These are phyloP conservation scores for Fusarium sp. DNA, from an alignment of 2,329 filamentous ascomycete genomes.

Conservation along the genomic window DNA sequence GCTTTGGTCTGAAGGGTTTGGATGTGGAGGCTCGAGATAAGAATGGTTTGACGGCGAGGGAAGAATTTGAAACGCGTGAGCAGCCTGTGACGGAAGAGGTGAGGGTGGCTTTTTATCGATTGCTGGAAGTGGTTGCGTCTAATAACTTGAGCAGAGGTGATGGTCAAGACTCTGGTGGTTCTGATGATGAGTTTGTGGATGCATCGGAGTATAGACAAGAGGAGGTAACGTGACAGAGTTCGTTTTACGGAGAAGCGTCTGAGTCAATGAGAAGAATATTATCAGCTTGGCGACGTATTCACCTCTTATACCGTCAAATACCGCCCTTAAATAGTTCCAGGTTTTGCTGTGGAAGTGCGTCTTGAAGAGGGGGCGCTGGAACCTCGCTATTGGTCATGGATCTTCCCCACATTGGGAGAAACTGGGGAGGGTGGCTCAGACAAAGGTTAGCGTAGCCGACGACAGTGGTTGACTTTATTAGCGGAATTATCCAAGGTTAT, in stretches of 20 bases:
- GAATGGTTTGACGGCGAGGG: not conserved
- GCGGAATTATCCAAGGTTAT: not conserved
- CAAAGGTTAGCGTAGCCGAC: conserved; percentile 4
- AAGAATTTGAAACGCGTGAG: not conserved
- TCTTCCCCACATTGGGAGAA: not conserved
- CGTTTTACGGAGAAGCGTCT: not conserved
- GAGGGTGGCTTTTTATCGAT: not conserved
- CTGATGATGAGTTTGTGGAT: not conserved
- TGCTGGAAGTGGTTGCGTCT: not conserved
- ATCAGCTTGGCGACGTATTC: not conserved
- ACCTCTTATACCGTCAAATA: not conserved
- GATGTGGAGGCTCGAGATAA: not conserved
- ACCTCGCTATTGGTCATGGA: not conserved
- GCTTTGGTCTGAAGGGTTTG: not conserved
- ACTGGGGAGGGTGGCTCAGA: not conserved
- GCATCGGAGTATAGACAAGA: not conserved
- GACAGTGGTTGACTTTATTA: not conserved
- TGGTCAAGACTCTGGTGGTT: not conserved
- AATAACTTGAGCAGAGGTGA: not conserved
- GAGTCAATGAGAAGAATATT: accelerated
- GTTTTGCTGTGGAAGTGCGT: not conserved
- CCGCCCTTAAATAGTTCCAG: not conserved
- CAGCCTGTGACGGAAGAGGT: not conserved
- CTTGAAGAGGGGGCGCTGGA: not conserved
- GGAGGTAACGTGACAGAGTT: too few relatives aligned